Conservation (phyloP, 148 eudicot genomes). For the Nepenthes gracilis region DNA sequence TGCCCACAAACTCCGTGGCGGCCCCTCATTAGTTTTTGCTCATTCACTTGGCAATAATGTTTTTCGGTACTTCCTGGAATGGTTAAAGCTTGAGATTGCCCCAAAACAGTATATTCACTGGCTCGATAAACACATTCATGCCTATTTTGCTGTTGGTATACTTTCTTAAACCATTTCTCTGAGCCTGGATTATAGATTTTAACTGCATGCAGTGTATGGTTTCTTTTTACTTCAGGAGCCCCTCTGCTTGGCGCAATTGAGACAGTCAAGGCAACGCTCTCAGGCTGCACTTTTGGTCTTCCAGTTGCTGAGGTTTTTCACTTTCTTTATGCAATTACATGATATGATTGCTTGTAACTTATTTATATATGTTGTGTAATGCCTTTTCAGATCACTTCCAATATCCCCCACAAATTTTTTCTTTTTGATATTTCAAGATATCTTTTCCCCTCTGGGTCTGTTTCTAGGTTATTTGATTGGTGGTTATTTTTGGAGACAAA, state of each 20-base stretch:
- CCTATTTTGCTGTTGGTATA: slow-evolving; percentile 98
- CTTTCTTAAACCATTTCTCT: background rate
- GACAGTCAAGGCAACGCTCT: slow-evolving; percentile 67
- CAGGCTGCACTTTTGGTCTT: slow-evolving; percentile 84
- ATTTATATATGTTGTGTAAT: too few species aligned
- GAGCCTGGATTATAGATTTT: too few species aligned
- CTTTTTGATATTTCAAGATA: too few species aligned
- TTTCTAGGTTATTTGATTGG: background rate
- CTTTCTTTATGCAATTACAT: background rate
- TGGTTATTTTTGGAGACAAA: background rate
- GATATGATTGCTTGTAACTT: background rate
- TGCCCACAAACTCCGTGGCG: slow-evolving; percentile 87
- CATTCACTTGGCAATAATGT: slow-evolving; percentile 94
- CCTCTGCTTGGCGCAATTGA: slow-evolving; percentile 84
- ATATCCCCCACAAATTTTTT: too few species aligned
- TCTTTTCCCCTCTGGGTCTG: background rate
- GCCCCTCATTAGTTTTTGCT: slow-evolving; percentile 90
- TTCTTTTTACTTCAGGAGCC: slow-evolving; percentile 46
- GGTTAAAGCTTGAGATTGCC: slow-evolving; percentile 95
- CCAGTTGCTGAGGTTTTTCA: slow-evolving; percentile 75
- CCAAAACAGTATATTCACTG: slow-evolving; percentile 77
- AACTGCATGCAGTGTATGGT: background rate
- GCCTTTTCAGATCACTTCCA: too few species aligned
- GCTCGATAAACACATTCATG: slow-evolving; percentile 95
- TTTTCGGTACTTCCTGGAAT: slow-evolving; percentile 92